phyloP scores from a whole-genome alignment of 2,329 filamentous ascomycete species.

The Lachnellula arida region DNA sequence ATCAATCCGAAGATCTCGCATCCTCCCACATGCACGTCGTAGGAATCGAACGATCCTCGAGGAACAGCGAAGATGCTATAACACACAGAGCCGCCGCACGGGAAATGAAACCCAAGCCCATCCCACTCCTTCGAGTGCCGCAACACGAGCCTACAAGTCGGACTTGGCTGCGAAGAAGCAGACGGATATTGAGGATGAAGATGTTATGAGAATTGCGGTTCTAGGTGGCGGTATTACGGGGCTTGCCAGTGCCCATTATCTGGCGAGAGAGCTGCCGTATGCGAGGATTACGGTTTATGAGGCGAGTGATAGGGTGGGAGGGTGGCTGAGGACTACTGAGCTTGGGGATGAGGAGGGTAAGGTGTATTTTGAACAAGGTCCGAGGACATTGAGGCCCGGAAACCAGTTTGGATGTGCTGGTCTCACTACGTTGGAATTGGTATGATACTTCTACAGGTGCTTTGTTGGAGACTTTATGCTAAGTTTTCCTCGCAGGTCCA shows the following conservation, averaged over 20 bases:
- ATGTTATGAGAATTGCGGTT: conserved; percentile 49
- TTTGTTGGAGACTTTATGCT: conserved; percentile 12
- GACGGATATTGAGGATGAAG: not conserved
- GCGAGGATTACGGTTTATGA: conserved; percentile 81
- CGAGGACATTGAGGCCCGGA: conserved; percentile 45
- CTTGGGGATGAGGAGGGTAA: conserved; percentile 55
- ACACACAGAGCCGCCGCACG: not conserved
- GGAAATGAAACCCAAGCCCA: not conserved
- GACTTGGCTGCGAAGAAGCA: not conserved
- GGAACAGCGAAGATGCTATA: conserved; percentile 4
- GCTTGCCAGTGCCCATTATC: conserved; percentile 71
- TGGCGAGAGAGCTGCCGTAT: conserved; percentile 62
- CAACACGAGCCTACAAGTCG: not conserved
- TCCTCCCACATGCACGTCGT: not conserved
- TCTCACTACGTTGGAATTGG: conserved; percentile 22
- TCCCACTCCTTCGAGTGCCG: not conserved
- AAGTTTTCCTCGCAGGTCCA: conserved; percentile 42
- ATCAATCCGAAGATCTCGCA: conserved; percentile 1
- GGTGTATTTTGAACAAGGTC: conserved; percentile 78
- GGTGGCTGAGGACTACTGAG: conserved; percentile 72
- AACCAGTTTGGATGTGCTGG: conserved; percentile 8
- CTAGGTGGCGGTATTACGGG: conserved; percentile 82
- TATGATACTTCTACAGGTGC: conserved; percentile 4
- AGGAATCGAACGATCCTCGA: conserved; percentile 7
- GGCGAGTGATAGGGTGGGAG: conserved; percentile 62